Base-by-base conservation (phyloP, 2,329 filamentous ascomycete species). In the Rugonectria rugulosa region DNA sequence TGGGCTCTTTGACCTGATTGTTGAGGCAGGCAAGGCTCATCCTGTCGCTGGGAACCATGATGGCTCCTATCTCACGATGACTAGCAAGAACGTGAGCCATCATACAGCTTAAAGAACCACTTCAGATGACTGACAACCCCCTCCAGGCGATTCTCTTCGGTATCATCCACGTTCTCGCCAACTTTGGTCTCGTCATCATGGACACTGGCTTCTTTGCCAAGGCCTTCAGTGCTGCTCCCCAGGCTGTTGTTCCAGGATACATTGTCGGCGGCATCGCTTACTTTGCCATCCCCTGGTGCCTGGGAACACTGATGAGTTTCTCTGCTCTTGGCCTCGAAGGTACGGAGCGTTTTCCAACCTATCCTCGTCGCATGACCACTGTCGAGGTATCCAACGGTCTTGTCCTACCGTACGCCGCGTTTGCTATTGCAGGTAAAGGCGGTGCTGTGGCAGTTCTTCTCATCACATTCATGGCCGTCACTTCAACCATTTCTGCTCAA, bases 381-480 rank as follows among this genome's bases (percentile, higher is more conserved):
- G 74, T 77, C 2, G 87, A 91, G 61, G 83, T 91, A 3, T 84
- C 81, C 2, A 86, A 87, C 12, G 88, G 88, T 0, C 76, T 92
- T 1, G 88, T 90, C 0, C 75, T 91, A 3, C 88, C 89, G 0
- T 87, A 89, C 56, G 88, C 87, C 2, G 87, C 89, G 0, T 84
- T 89, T 21, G 86, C 88, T 2, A 72, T 91, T 23, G 80, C 90
- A 2, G 89, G 89, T 0, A 87, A 86, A 59, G 88, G 88, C 8
- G 89, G 89, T 41, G 88, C 88, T 0, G 85, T 82, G 2, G 88
- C 86, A 0, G 85, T 88, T 1, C 77, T 90, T 1, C 73, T 92
- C 5, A 80, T 91, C 49, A 84, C 88, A 10, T 91, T 91, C 76
- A 91, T 91, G 88, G 89, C 88, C 2, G 87, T 90, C n/a, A 90